Base-by-base conservation (phyloP, 2,329 filamentous ascomycete genomes). In the Arthroderma uncinatum region DNA sequence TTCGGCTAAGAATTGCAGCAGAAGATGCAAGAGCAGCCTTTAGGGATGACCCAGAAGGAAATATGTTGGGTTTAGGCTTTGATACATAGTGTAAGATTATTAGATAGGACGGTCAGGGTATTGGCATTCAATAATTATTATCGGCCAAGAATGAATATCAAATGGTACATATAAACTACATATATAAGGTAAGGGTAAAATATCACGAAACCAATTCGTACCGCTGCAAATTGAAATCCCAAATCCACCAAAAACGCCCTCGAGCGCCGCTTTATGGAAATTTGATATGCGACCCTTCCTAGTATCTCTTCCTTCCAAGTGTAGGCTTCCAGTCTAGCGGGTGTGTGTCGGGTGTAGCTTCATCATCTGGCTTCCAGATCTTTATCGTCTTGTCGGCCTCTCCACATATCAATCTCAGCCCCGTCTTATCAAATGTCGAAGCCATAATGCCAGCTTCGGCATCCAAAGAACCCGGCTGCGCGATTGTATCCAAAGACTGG, bases 361-460 rank as follows among this genome's bases (percentile, higher is more conserved):
- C 82, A 50, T 94, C 89, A 70, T 98, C 93, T 64, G 86, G 87
- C 72, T 91, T 94, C 93, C 93, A 98, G 58, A 98, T 83, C 80
- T 98, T 97, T 71, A 96, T 95, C 0, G 91, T 95, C 79, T 98
- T 98, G 70, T 98, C 93, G 4, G 90, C 89, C 74, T 98, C 93
- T 48, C 94, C 94, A 19, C 87, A 91, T 62, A 98, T 95, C 64
- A 98, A 76, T 64, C 93, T 82, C 66, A 96, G 68, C 0, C 93
- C 93, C 0, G 91, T 95, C 59, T 81, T 82, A 67, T 98, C 93
- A 68, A 95, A 98, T 0, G 86, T 95, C 12, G 88, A 90, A 68
- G 87, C 89, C 86, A 98, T 95, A 64, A 98, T 83, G 55, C 94
- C 94, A 4, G 89, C 85, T 73, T 98, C 93, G 4, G 93, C 93